Evolutionary conservation across 352 stramenopile genomes (phyloP).

Genomic region (Globisporangium cederbergense): DNA sequence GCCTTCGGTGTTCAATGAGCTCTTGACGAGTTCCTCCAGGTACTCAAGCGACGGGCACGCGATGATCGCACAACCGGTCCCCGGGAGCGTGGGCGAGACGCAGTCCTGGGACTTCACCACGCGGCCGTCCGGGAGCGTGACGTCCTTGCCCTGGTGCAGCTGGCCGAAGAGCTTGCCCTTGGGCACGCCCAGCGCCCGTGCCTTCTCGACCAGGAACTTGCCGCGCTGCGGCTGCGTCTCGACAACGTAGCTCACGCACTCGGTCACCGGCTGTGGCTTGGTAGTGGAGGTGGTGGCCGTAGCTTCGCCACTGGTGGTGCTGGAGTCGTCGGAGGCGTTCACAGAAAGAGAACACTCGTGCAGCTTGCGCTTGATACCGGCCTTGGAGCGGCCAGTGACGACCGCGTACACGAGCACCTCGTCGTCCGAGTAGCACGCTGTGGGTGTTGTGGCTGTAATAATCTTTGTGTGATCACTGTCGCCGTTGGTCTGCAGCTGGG

Average conservation of each 20-base stretch:
- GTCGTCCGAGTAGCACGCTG: conserved; percentile 46
- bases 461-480: neutral
- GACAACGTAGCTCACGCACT: conserved; percentile 68
- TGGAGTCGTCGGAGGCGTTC: neutral
- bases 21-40: conserved; percentile 51
- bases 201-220: conserved; percentile 78
- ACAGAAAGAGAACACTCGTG: conserved; percentile 15
- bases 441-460: neutral
- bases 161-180: conserved; percentile 78
- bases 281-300: neutral
- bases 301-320: neutral
- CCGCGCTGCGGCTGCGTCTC: conserved; percentile 68
- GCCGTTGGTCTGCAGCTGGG: no score
- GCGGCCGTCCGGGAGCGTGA: conserved; percentile 58
- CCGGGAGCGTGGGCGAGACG: conserved; percentile 59
- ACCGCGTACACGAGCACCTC: conserved; percentile 55
- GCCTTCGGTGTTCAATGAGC: neutral
- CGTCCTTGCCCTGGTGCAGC: conserved; percentile 75
- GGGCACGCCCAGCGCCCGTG: conserved; percentile 61
- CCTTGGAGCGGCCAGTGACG: conserved; percentile 25
- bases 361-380: conserved; percentile 61
- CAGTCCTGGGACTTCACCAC: conserved; percentile 68
- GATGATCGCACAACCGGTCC: conserved; percentile 44
- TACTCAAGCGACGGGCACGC: conserved; percentile 61
- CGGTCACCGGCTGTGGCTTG: conserved; percentile 18